Conservation (phyloP, 805 yeast species). For the Yamadazyma insecticola region DNA sequence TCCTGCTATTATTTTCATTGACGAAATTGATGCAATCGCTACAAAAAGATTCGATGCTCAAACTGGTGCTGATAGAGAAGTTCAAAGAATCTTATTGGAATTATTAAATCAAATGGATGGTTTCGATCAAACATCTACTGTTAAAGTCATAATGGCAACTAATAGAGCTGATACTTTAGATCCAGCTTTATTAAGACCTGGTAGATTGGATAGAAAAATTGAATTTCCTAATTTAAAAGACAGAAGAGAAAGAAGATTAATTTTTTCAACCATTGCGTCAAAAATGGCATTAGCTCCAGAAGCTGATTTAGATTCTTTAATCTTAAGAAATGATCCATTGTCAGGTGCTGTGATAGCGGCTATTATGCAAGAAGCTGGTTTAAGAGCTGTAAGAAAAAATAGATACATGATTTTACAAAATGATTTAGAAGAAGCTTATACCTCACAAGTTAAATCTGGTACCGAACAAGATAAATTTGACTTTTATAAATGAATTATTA, state of each 20-base stretch:
- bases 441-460: conserved; percentile 93
- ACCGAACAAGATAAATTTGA: conserved; percentile 96
- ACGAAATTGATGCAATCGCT: conserved; percentile 98
- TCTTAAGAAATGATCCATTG: conserved; percentile 92
- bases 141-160: conserved; percentile 98
- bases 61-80: conserved; percentile 99
- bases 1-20: conserved; percentile 95
- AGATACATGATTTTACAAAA: conserved; percentile 94
- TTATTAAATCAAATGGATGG: conserved; percentile 99
- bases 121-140: conserved; percentile 91
- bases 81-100: conserved; percentile 94
- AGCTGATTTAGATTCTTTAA: conserved; percentile 90
- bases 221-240: conserved; percentile 96
- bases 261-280: conserved; percentile 92
- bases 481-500: conserved; percentile 66
- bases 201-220: conserved; percentile 95
- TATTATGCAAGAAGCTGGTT: conserved; percentile 99
- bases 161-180: conserved; percentile 99
- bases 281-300: conserved; percentile 98
- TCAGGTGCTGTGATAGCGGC: conserved; percentile 99
- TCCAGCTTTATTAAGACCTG: conserved; percentile 97
- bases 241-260: conserved; percentile 95
- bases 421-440: conserved; percentile 97
- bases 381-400: conserved; percentile 96
- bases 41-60: conserved; percentile 99